phyloP scores from a whole-genome alignment of 2,329 filamentous ascomycete species.

The Thyridium curvatum region DNA sequence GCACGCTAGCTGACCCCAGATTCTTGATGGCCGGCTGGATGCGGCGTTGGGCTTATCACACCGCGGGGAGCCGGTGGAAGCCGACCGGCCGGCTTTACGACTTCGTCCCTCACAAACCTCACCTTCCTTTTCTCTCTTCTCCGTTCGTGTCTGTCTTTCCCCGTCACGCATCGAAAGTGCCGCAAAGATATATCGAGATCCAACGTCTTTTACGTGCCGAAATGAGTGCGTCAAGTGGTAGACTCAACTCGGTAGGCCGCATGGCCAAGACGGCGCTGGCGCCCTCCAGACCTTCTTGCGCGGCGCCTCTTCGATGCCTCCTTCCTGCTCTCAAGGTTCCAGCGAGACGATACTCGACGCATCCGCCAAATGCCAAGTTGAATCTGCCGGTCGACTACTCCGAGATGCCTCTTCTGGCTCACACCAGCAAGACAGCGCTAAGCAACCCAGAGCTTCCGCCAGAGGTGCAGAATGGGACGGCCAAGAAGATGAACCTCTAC shows the following conservation, averaged over 20 bases:
- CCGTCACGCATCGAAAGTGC: too few relatives aligned
- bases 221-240: too few relatives aligned
- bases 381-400: constrained; percentile 87
- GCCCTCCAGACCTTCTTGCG: too few relatives aligned
- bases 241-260: too few relatives aligned
- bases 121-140: too few relatives aligned
- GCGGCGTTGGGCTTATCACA: constrained; percentile 1
- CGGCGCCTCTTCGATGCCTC: too few relatives aligned
- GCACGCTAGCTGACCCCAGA: constrained; percentile 1
- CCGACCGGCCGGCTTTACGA: background rate
- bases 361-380: constrained; percentile 57
- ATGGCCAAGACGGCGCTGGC: too few relatives aligned
- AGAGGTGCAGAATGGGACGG: constrained; percentile 59
- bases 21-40: constrained; percentile 1
- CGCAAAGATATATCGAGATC: too few relatives aligned
- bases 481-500: constrained; percentile 87
- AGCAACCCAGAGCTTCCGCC: constrained; percentile 64
- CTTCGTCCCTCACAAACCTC: too few relatives aligned
- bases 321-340: too few relatives aligned
- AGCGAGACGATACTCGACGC: constrained; percentile 40
- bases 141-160: too few relatives aligned
- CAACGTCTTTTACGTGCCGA: too few relatives aligned
- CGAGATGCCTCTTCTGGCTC: constrained; percentile 72
- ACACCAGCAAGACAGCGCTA: constrained; percentile 68
- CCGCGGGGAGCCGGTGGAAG: constrained; percentile 4